Base-by-base conservation (phyloP, 768 basidiomycete species). In the Collybiopsis confluens region DNA sequence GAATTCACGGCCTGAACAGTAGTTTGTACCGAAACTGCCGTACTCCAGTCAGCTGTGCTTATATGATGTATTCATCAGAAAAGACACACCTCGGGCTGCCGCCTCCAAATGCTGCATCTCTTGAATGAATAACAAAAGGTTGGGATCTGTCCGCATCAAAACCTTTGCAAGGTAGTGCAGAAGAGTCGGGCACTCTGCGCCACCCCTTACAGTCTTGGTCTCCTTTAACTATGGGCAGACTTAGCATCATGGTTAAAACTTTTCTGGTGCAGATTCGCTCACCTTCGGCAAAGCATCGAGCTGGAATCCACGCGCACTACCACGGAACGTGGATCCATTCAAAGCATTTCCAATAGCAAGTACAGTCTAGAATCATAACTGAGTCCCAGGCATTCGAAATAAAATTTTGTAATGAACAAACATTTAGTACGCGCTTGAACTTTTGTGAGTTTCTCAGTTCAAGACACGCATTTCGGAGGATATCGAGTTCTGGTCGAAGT, bases 141-240 rank as follows among this genome's bases (percentile, higher is more conserved):
- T 70, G 0, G 87, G 79, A 62, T 94, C 85, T 5, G 77, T 77
- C 27, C 85, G 79, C 54, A 89, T 61, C 15, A 96, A 73, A 5
- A 89, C 77, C 44, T 80, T 78, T 11, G 90, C 91, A n/a, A 96
- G 66, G 64, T 92, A 96, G 65, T 96, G 94, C 11, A 97, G 74
- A n/a, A 98, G 72, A 0, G 92, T 96, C 0, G 93, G 92, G 59
- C 91, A 95, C 6, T 82, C 82, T 0, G 80, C 45, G 0, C 80
- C 79, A 0, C 79, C 80, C 54, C 81, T 85, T 0, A 79, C 82
- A 0, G 90, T 89, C 68, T 82, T 90, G 7, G 86, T 93, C 59
- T 94, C 92, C 63, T 83, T 86, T 70, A 93, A 69, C 93, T 96
- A 57, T 28, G 44, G 11, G 30, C 3, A 16, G 30, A 7, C 33